Evolutionary conservation across 2,329 filamentous ascomycete genomes (phyloP), one percentile per base, ranked within the genome.

Genomic region (Hyphodiscus sp.): DNA sequence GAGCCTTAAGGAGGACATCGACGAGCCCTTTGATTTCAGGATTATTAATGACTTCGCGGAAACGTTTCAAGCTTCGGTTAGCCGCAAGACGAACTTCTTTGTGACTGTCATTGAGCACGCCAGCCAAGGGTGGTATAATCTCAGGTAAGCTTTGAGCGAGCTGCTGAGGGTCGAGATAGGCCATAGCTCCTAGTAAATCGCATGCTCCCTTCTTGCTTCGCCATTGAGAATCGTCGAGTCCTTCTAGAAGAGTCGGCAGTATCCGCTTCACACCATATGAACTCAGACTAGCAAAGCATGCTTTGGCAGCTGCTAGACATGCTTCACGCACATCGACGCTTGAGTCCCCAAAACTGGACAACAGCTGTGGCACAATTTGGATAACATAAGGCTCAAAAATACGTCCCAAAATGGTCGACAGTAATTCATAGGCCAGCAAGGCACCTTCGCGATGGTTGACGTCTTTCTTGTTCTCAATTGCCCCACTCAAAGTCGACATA

Each of bases 171-270:
- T 97, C 94, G 30, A 99, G 81, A 68, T 99, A 99, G 5, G 94
- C 95, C 94, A 99, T 99, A 58, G 94, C 94, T 69, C 94, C 94
- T 15, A 99, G 80, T 23, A 96, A 85, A 68, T 99, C 94, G 67
- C 94, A 99, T 51, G 94, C 94, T 63, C 95, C 94, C 74, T 95
- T 96, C 73, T 99, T 97, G 74, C 91, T 97, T 66, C 94, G 87
- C 94, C 94, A 99, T 70, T 97, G 92, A 50, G 89, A 83, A 60
- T 99, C 94, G 59, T 97, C 91, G 10, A 99, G 81, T 54, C 95
- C 94, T 60, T 94, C 85, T 2, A 99, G 80, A 8, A 99, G 80
- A 13, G 89, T 96, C 2, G 94, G 94, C 60, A 99, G 76, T 59
- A 99, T 91, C 67, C 94, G 81, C 73, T 96, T 95, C 55, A 99